Evolutionary conservation across 257 asterid species (phyloP), one percentile per base, ranked within the genome.

Genomic region (Petrea volubilis): DNA sequence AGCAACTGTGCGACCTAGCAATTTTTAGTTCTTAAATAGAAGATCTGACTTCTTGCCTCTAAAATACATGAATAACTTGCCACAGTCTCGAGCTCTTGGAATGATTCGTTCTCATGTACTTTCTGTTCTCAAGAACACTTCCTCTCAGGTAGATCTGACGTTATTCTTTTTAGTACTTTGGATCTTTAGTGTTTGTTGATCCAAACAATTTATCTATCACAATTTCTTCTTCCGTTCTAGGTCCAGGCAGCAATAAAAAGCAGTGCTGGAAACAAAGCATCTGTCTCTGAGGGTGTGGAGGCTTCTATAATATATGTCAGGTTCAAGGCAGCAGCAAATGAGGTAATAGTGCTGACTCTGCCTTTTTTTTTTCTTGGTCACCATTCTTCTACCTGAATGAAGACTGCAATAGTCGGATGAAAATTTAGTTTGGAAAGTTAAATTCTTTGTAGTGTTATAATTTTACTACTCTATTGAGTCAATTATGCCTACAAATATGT

Each of bases 261-360:
- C 85, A 92, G 90, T 58, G 84, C 86, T 71, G 91, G 89, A 58
- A 82, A 85, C 76, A 88, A 85, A 78, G 80, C 88, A 72, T 79
- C 95, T 62, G 85, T 92, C 38, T 92, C 99, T 44, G 98, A 95
- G 84, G 96, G 90, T 71, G 93, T 90, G 59, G 98, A 95, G 83
- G 93, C 99, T 51, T 95, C 99, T 41, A 86, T 87, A 33, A 95
- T 90, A 36, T 95, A 90, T 75, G 97, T 95, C 59, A 93, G 96
- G 64, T 95, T 95, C 80, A 92, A 95, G 87, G 98, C 97, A 68
- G 98, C 96, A 51, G 98, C 99, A 70, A 90, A 87, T 74, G 98
- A 95, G 97, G 99, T 87, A 63, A 47, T 40, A 49, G 14, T 53
- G 50, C 76, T 64, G 55, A 29, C 68, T 68, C 67, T 77, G 74